These are phyloP conservation scores for Lactarius sanguifluus DNA, from an alignment of 768 basidiomycete genomes.

Conservation along the genomic window DNA sequence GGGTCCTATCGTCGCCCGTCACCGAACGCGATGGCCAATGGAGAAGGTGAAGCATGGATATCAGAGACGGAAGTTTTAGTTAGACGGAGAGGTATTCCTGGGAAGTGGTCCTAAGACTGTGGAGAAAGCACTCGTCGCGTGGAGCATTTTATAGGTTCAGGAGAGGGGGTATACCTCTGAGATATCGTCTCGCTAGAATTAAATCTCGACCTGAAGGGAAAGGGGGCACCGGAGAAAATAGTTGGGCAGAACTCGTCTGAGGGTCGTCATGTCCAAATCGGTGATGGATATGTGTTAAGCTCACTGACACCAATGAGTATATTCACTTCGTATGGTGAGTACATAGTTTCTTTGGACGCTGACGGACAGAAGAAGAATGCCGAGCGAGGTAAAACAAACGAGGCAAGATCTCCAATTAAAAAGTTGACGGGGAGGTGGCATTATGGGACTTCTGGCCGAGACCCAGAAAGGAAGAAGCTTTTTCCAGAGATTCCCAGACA, in stretches of 20 bases:
- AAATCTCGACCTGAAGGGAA: constrained; percentile 16
- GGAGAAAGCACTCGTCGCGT: constrained; percentile 7
- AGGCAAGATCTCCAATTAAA: constrained; percentile 19
- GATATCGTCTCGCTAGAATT: constrained; percentile 6
- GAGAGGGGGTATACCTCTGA: constrained; percentile 4
- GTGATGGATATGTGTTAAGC: constrained; percentile 13
- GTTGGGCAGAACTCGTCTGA: constrained; percentile 1
- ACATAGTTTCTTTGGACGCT: constrained; percentile 16
- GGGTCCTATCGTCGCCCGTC: constrained; percentile 2
- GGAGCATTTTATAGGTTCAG: constrained; percentile 25
- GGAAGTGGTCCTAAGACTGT: constrained; percentile 10
- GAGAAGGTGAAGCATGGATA: constrained; percentile 18
- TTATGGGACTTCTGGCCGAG: constrained; percentile 21
- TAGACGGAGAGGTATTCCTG: constrained; percentile 16
- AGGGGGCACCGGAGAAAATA: constrained; percentile 8
- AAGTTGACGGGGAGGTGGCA: constrained; percentile 24
- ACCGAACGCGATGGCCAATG: constrained; percentile 24
- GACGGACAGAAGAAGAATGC: constrained; percentile 20
- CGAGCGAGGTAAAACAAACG: constrained; percentile 13
- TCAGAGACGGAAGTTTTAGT: background rate
- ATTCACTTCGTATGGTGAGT: constrained; percentile 13
- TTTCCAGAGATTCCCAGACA: constrained; percentile 14
- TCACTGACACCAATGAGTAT: constrained; percentile 21
- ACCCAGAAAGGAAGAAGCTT: constrained; percentile 22
- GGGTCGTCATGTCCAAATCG: constrained; percentile 22